Evolutionary conservation across 2,329 filamentous ascomycete species (phyloP).

Genomic region (Epichloe uncinata): DNA sequence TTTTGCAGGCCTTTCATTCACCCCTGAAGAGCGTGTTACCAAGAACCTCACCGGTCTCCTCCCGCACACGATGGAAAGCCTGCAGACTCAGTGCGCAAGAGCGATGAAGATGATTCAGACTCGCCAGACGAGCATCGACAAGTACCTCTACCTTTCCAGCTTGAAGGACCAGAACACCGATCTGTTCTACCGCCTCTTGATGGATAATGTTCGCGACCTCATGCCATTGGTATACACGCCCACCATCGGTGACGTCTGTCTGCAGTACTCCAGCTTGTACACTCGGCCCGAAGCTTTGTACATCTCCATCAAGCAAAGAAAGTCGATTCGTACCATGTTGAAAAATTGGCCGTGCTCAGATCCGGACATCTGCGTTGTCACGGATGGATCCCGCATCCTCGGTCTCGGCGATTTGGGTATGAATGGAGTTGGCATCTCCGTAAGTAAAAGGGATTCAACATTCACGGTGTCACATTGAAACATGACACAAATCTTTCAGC

Average conservation of each 20-base stretch:
- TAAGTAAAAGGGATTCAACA: conserved; percentile 26
- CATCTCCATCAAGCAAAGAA: conserved; percentile 88
- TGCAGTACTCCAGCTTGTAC: conserved; percentile 93
- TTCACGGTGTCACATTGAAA: neutral
- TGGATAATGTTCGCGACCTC: conserved; percentile 63
- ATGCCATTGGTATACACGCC: conserved; percentile 81
- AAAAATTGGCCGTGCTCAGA: conserved; percentile 83
- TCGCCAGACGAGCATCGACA: conserved; percentile 60
- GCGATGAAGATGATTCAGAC: conserved; percentile 63
- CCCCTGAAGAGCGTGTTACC: conserved; percentile 46
- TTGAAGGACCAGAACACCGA: conserved; percentile 65
- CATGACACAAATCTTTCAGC: neutral
- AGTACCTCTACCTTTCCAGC: conserved; percentile 69
- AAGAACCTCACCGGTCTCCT: conserved; percentile 55
- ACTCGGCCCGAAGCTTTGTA: conserved; percentile 92
- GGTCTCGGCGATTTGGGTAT: conserved; percentile 91
- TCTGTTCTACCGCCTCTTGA: conserved; percentile 71
- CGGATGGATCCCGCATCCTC: conserved; percentile 84
- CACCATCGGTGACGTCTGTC: conserved; percentile 88
- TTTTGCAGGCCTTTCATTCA: conserved; percentile 45
- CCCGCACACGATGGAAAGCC: conserved; percentile 48
- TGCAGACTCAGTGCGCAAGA: conserved; percentile 46
- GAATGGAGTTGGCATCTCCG: conserved; percentile 95
- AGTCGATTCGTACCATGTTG: conserved; percentile 77
- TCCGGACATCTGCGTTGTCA: conserved; percentile 93